Evolutionary conservation across 2,329 filamentous ascomycete genomes (phyloP).

Genomic region (Diaporthe citriasiana): DNA sequence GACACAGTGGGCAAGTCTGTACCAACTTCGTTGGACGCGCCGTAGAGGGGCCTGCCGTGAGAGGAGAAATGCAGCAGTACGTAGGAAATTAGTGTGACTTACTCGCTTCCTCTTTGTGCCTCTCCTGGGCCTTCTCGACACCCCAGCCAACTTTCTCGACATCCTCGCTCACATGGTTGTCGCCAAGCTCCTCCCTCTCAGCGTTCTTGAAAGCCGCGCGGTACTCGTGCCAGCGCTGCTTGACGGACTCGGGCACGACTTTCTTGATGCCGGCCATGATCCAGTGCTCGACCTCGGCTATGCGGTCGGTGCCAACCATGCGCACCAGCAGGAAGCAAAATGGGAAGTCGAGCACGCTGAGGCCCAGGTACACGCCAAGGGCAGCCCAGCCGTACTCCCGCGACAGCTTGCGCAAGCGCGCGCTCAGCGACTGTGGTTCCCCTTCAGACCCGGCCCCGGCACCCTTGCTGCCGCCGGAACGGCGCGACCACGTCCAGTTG

Average conservation of each 20-base stretch:
- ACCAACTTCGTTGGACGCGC: neutral
- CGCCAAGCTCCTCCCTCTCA: conserved; percentile 59
- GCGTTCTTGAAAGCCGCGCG: conserved; percentile 62
- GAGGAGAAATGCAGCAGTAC: neutral
- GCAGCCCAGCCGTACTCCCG: conserved; percentile 96
- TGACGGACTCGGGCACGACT: conserved; percentile 71
- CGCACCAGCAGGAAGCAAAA: conserved; percentile 94
- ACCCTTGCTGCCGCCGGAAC: conserved; percentile 11
- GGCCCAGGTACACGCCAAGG: conserved; percentile 86
- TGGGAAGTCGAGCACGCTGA: conserved; percentile 92
- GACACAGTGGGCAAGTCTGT: neutral
- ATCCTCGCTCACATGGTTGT: conserved; percentile 59
- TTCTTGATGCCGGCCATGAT: conserved; percentile 72
- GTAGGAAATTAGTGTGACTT: conserved; percentile 58
- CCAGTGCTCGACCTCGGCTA: conserved; percentile 79
- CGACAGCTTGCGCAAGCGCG: conserved; percentile 84
- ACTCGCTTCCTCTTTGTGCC: conserved; percentile 79
- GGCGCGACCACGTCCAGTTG: conserved; percentile 39
- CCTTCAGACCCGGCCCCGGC: conserved; percentile 35
- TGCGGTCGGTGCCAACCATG: conserved; percentile 85
- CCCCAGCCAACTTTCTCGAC: conserved; percentile 70
- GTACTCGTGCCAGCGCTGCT: conserved; percentile 66
- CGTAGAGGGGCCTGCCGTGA: neutral
- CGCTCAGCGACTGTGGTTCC: conserved; percentile 68
- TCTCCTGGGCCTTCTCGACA: conserved; percentile 73